These are phyloP conservation scores for Brassica nigra DNA, from an alignment of 345 rosid genomes.

Conservation along the genomic window DNA sequence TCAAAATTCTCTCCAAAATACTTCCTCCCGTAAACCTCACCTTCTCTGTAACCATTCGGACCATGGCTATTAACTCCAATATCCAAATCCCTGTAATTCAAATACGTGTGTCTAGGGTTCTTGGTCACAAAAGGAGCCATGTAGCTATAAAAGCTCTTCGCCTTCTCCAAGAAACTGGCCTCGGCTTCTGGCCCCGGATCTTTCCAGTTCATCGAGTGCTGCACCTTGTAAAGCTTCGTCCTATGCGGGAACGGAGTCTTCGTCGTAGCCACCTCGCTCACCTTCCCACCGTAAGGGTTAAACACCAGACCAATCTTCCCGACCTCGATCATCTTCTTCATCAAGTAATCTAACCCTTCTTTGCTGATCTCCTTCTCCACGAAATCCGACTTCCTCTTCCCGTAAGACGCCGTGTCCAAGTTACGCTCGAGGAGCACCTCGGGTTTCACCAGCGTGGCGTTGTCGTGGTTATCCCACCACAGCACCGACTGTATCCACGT, in stretches of 20 bases:
- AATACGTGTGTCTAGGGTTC: constrained; percentile 62
- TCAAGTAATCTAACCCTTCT: constrained; percentile 43
- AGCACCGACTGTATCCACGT: constrained; percentile 64
- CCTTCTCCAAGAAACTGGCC: constrained; percentile 26
- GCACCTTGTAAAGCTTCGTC: constrained; percentile 53
- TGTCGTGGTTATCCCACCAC: constrained; percentile 50
- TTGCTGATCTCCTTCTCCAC: constrained; percentile 50
- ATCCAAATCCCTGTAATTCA: constrained; percentile 65
- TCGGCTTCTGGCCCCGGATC: constrained; percentile 42
- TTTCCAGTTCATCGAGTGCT: constrained; percentile 52
- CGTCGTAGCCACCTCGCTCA: constrained; percentile 45
- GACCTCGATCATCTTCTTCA: constrained; percentile 49
- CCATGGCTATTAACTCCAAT: constrained; percentile 44
- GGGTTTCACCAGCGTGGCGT: constrained; percentile 39
- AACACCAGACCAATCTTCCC: constrained; percentile 56
- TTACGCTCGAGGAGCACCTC: constrained; percentile 47
- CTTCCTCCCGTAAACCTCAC: neutral
- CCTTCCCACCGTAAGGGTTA: constrained; percentile 68
- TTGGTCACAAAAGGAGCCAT: constrained; percentile 70
- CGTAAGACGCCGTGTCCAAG: constrained; percentile 33
- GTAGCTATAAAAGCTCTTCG: constrained; percentile 46
- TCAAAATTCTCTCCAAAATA: constrained; percentile 2
- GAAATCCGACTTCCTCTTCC: constrained; percentile 67
- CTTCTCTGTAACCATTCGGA: neutral
- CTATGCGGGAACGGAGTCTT: constrained; percentile 69